A percentile compares a stretch with the other conserved stretches of the same genome.
Conservation (phyloP, 768 basidiomycete species). For the Kwoniella heveanensis region DNA sequence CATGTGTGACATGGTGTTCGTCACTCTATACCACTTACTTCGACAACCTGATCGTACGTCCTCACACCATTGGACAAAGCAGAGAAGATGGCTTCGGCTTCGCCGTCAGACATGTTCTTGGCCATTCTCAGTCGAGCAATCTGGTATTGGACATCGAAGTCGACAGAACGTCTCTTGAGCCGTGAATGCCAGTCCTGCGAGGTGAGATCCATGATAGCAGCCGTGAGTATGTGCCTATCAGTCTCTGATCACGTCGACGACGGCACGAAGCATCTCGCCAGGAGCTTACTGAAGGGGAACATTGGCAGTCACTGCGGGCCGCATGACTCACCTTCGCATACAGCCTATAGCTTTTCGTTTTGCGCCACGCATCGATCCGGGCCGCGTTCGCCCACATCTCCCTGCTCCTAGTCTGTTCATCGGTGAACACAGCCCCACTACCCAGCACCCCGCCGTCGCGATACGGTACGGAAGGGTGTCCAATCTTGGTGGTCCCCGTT, state of each 20-base stretch:
- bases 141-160: constrained; percentile 85
- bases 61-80: constrained; percentile 71
- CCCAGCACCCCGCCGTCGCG: constrained; percentile 63
- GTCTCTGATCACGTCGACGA: too few species aligned
- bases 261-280: too few species aligned
- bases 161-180: constrained; percentile 65
- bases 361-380: constrained; percentile 91
- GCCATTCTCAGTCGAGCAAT: constrained; percentile 74
- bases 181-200: constrained; percentile 69
- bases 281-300: too few species aligned
- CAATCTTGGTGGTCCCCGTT: constrained; percentile 71
- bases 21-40: constrained; percentile 72
- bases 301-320: constrained; percentile 10
- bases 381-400: constrained; percentile 77
- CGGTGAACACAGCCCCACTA: constrained; percentile 75
- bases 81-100: constrained; percentile 74
- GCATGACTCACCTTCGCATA: constrained; percentile 65
- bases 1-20: too few species aligned
- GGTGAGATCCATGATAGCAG: too few species aligned
- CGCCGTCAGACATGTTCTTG: constrained; percentile 70
- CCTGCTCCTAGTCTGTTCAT: constrained; percentile 66
- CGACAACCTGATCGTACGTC: constrained; percentile 83
- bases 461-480: constrained; percentile 67
- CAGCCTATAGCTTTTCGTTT: constrained; percentile 76
- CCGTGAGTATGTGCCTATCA: too few species aligned